Conservation (phyloP, 495 filamentous ascomycete genomes). For the Xylaria telfairii region DNA sequence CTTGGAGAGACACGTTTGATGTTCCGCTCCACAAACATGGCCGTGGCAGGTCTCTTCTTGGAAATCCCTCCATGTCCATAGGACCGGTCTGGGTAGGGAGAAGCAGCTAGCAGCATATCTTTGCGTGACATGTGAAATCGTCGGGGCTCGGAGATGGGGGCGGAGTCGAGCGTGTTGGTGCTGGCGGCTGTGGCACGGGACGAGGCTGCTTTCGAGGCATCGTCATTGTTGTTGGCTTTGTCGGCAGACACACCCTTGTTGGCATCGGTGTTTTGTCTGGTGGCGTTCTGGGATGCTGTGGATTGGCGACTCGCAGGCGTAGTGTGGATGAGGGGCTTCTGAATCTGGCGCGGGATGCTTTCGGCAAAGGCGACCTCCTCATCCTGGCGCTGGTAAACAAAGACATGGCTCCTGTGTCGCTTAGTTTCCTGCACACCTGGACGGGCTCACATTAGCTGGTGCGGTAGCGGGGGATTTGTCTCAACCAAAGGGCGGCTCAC, state of each 20-base stretch:
- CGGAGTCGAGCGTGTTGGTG: slow-evolving; percentile 3
- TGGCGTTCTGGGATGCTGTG: slow-evolving; percentile 30
- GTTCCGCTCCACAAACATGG: slow-evolving; percentile 57
- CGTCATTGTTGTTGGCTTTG: slow-evolving; percentile 18
- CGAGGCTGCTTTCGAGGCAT: slow-evolving; percentile 4
- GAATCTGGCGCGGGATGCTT: slow-evolving; percentile 27
- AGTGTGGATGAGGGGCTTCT: slow-evolving; percentile 36
- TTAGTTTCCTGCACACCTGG: slow-evolving; percentile 46
- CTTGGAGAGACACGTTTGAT: slow-evolving; percentile 41
- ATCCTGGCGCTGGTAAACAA: slow-evolving; percentile 51
- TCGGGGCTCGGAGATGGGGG: slow-evolving; percentile 36
- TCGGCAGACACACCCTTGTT: not conserved
- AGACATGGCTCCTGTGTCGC: slow-evolving; percentile 47
- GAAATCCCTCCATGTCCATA: slow-evolving; percentile 36
- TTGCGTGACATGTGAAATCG: slow-evolving; percentile 57
- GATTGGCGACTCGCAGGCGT: slow-evolving; percentile 27
- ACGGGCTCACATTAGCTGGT: slow-evolving; percentile 25
- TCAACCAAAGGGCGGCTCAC: slow-evolving; percentile 42
- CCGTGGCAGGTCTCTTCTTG: slow-evolving; percentile 47
- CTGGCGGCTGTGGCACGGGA: slow-evolving; percentile 7
- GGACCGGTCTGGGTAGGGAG: slow-evolving; percentile 27
- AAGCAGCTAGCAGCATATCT: slow-evolving; percentile 37
- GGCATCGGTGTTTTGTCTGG: slow-evolving; percentile 16
- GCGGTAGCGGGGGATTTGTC: slow-evolving; percentile 17
- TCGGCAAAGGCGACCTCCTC: slow-evolving; percentile 28